Evolutionary conservation across 148 eudicot genomes (phyloP).

Genomic region (Chenopodium album): DNA sequence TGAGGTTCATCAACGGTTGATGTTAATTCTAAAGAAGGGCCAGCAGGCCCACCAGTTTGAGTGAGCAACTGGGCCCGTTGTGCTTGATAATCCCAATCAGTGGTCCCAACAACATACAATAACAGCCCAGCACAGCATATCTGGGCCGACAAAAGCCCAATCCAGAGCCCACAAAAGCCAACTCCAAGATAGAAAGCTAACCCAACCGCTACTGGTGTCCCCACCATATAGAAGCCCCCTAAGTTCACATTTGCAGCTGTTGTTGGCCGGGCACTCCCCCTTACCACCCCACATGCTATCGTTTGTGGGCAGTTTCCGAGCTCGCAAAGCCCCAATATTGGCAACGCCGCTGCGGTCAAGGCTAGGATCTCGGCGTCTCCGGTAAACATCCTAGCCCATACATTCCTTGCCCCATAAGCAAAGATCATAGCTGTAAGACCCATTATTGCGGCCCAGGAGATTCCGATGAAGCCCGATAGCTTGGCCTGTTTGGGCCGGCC

Average conservation of each 20-base stretch:
- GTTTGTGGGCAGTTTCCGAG: constrained; percentile 86
- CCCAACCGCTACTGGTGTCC: constrained; percentile 65
- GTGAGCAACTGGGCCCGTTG: constrained; percentile 60
- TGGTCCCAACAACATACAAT: constrained; percentile 78
- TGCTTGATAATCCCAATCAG: constrained; percentile 72
- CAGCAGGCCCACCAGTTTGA: constrained; percentile 30
- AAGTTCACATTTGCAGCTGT: constrained; percentile 64
- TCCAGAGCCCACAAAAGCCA: constrained; percentile 76
- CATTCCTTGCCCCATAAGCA: constrained; percentile 39
- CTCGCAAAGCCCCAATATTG: constrained; percentile 71
- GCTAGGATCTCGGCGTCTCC: constrained; percentile 44
- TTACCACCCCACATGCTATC: constrained; percentile 66
- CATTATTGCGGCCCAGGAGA: constrained; percentile 46
- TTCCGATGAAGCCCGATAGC: constrained; percentile 41
- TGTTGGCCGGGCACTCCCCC: constrained; percentile 70
- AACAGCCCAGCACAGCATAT: constrained; percentile 69
- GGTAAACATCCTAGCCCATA: constrained; percentile 66
- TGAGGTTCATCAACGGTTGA: constrained; percentile 9
- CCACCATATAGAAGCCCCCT: constrained; percentile 64
- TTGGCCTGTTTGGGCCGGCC: constrained; percentile 52
- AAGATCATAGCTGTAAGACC: constrained; percentile 53
- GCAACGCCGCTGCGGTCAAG: constrained; percentile 57
- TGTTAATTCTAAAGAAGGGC: neutral
- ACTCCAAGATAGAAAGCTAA: constrained; percentile 47
- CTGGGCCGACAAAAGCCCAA: constrained; percentile 68